Base-by-base conservation (phyloP, 148 eudicot species). In the Chenopodium album region DNA sequence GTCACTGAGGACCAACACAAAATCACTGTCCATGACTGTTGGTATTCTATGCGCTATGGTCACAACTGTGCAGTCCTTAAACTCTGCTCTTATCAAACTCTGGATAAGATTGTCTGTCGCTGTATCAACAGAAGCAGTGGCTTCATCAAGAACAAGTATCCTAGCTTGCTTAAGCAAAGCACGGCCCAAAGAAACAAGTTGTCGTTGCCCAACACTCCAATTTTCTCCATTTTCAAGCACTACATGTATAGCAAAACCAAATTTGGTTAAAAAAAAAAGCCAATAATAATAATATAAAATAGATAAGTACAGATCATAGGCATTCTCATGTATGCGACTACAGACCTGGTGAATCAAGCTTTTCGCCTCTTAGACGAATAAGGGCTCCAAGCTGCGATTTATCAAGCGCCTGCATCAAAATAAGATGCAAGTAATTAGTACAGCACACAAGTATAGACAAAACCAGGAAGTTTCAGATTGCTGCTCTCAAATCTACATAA, bases 141-240 rank as follows among this genome's bases (percentile, higher is more conserved):
- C 99, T 87, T 95, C 99, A 84, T 95, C 99, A 76, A 95, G 97
- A 76, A 95, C 98, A 86, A 95, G 89, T 77, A 95, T 94, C 83
- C 90, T 89, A 52, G 97, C 93, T 84, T 95, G 99, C 80, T 93
- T 94, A 47, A 95, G 96, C 84, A 96, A 85, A 71, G 98, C 99
- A 73, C 98, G 94, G 6, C 99, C 99, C 70, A 96, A 84, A 66
- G 97, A 91, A 84, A 96, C 98, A 78, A 96, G 98, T 87, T 96
- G 99, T 41, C 99, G 79, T 86, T 96, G 99, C 23, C 99, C 99
- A 78, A 96, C 92, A 82, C 99, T 96, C 99, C 99, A 96, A 78
- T 96, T 96, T 47, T 96, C 99, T 75, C 99, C 99, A 85, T 90
- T 91, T 87, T 96, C 99, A 76, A 94, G 86, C 85, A 96, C 99